phyloP scores from a whole-genome alignment of 164 flowering plant species.

The Vitis amurensis region DNA sequence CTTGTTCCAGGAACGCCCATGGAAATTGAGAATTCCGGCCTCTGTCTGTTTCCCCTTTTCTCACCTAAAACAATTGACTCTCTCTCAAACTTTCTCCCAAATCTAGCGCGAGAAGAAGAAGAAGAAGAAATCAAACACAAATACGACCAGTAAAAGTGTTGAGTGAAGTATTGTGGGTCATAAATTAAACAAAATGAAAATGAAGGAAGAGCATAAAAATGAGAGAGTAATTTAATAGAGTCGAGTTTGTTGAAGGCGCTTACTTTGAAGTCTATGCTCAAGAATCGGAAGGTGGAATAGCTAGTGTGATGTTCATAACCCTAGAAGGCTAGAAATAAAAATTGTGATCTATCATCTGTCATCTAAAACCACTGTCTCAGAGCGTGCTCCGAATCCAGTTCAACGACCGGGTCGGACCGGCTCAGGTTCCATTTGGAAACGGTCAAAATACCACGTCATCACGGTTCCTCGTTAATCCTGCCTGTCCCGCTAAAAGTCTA shows the following conservation, averaged over 20 bases:
- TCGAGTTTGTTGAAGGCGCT: constrained; percentile 17
- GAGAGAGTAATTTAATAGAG: background rate
- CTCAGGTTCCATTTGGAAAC: no score
- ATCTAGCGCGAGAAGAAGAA: constrained; percentile 3
- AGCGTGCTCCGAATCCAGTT: no score
- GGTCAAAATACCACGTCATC: no score
- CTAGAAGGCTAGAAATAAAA: no score
- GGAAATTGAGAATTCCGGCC: constrained; percentile 8
- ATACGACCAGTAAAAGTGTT: constrained; percentile 30
- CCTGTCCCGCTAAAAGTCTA: no score
- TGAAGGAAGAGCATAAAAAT: background rate
- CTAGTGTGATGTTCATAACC: no score
- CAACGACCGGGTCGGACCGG: no score
- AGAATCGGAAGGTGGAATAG: no score
- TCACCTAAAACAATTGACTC: constrained; percentile 51
- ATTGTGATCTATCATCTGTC: background rate
- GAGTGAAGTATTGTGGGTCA: background rate
- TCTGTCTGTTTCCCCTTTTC: constrained; percentile 2
- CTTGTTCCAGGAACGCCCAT: constrained; percentile 35
- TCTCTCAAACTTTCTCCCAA: background rate
- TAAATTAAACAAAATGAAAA: background rate
- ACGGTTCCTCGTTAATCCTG: no score
- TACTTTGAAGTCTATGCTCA: no score
- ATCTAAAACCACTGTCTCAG: no score
- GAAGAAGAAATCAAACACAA: constrained; percentile 36